Conservation (phyloP, 2,329 filamentous ascomycete species). For the Zymoseptoria brevis region DNA sequence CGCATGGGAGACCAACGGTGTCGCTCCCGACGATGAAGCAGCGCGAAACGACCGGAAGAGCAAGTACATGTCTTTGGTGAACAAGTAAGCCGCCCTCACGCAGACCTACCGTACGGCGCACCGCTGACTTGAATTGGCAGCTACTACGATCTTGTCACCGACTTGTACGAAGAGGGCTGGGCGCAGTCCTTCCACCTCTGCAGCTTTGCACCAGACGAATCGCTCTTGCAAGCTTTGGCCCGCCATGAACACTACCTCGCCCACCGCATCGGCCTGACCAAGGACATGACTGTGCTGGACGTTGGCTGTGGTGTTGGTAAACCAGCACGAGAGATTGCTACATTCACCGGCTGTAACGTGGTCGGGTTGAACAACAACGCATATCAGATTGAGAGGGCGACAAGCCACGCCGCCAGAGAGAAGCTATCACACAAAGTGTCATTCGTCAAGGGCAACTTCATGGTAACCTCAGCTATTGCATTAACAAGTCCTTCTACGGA, state of each 20-base stretch:
- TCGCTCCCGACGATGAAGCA: conserved; percentile 70
- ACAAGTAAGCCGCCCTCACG: neutral
- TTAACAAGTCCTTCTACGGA: neutral
- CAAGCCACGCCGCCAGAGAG: conserved; percentile 72
- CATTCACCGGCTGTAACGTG: conserved; percentile 84
- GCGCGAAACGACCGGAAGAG: conserved; percentile 66
- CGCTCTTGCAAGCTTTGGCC: conserved; percentile 83
- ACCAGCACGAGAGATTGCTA: conserved; percentile 89
- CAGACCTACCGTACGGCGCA: neutral
- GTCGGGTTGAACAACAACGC: conserved; percentile 98
- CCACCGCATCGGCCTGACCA: conserved; percentile 74
- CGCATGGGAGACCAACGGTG: conserved; percentile 84
- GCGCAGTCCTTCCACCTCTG: conserved; percentile 96
- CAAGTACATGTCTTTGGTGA: conserved; percentile 79
- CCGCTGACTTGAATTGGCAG: conserved; percentile 51
- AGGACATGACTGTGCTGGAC: conserved; percentile 84
- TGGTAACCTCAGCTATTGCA: conserved; percentile 50
- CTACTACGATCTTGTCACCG: conserved; percentile 43
- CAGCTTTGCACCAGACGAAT: conserved; percentile 78
- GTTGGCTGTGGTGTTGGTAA: conserved; percentile 96
- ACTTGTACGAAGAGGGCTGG: conserved; percentile 74
- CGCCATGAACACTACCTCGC: conserved; percentile 98
- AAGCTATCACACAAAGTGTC: conserved; percentile 69
- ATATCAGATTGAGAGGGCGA: conserved; percentile 94
- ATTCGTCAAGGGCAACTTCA: conserved; percentile 95